Conservation (phyloP, 2,329 filamentous ascomycete genomes). For the Talaromyces pinophilus region DNA sequence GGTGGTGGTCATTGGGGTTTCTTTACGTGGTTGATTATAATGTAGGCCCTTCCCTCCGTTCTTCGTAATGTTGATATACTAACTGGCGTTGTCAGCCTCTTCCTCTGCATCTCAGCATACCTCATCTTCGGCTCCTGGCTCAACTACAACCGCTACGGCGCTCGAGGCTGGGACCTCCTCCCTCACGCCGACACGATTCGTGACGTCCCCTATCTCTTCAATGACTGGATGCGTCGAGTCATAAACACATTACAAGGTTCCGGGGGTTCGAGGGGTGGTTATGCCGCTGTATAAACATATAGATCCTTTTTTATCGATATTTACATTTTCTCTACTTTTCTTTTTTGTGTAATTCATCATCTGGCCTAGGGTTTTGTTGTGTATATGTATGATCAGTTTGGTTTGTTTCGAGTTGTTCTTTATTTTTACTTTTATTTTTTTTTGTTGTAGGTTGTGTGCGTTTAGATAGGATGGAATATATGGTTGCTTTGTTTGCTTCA, state of each 20-base stretch:
- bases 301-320: neutral
- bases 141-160: constrained; percentile 96
- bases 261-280: constrained; percentile 76
- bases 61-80: neutral
- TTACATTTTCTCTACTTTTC: constrained; percentile 15
- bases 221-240: constrained; percentile 80
- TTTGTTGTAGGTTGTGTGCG: neutral
- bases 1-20: constrained; percentile 77
- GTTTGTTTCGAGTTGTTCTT: neutral
- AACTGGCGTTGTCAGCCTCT: constrained; percentile 60
- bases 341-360: constrained; percentile 13
- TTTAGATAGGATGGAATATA: constrained; percentile 2
- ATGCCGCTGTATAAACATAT: constrained; percentile 76
- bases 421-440: neutral
- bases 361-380: neutral
- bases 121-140: constrained; percentile 98
- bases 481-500: neutral
- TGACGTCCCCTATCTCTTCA: constrained; percentile 86
- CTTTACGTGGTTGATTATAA: constrained; percentile 94
- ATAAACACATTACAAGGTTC: constrained; percentile 81
- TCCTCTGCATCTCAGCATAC: constrained; percentile 82
- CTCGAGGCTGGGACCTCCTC: constrained; percentile 89
- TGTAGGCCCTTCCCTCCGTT: constrained; percentile 62
- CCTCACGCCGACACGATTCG: constrained; percentile 91
- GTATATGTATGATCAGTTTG: constrained; percentile 10